Conservation (phyloP, 768 basidiomycete genomes). For the Filobasidium floriforme region DNA sequence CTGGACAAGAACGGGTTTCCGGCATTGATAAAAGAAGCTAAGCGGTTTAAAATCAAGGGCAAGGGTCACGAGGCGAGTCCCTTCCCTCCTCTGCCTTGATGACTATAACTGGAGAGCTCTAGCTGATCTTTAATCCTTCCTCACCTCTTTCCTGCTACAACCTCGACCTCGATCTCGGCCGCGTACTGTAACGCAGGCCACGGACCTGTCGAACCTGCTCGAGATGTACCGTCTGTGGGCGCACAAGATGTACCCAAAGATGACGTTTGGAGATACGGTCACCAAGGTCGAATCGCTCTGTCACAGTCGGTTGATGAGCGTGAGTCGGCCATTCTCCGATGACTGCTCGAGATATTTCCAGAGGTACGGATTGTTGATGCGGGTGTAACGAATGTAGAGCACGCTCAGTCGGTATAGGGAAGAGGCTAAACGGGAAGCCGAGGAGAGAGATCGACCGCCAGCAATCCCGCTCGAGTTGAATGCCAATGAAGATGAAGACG, state of each 20-base stretch:
- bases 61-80: slow-evolving; percentile 82
- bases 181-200: slow-evolving; percentile 50
- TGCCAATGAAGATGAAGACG: neutral
- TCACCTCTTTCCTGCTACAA: neutral
- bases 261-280: slow-evolving; percentile 77
- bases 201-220: slow-evolving; percentile 71
- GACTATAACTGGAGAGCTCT: neutral
- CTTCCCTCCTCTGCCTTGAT: too few relatives aligned
- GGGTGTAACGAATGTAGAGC: slow-evolving; percentile 7
- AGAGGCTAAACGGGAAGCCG: slow-evolving; percentile 1
- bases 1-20: slow-evolving; percentile 71
- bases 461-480: neutral
- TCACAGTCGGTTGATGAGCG: slow-evolving; percentile 76
- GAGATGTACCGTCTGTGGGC: slow-evolving; percentile 90
- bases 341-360: neutral
- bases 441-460: slow-evolving; percentile 2
- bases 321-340: slow-evolving; percentile 45
- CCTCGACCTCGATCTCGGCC: neutral
- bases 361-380: neutral
- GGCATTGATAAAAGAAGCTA: slow-evolving; percentile 64
- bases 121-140: neutral
- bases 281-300: slow-evolving; percentile 79
- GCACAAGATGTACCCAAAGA: slow-evolving; percentile 83
- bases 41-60: slow-evolving; percentile 70
- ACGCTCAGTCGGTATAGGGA: slow-evolving; percentile 14